Evolutionary conservation across 257 asterid species (phyloP).

Genomic region (Fraxinus quadrangulata): DNA sequence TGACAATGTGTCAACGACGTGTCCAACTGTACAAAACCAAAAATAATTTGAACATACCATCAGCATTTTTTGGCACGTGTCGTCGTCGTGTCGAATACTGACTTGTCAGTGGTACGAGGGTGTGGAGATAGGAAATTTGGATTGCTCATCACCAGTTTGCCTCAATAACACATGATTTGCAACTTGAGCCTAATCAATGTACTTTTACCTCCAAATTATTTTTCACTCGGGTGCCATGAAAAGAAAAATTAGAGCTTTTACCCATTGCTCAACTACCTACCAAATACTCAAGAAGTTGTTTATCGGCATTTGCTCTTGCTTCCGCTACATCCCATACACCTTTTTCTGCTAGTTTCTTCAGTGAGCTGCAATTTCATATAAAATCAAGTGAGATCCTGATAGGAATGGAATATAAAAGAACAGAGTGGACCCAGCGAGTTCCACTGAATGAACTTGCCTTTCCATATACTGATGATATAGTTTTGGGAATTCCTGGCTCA

Average conservation of each 20-base stretch:
- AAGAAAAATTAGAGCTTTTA: slow-evolving; percentile 3
- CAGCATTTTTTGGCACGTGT: too few relatives aligned
- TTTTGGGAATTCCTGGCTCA: slow-evolving; percentile 79
- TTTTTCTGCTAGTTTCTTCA: slow-evolving; percentile 90
- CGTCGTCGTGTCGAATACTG: too few relatives aligned
- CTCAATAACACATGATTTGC: not conserved
- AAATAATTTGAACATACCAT: too few relatives aligned
- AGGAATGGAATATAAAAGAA: slow-evolving; percentile 16
- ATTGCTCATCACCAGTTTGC: not conserved
- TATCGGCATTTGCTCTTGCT: slow-evolving; percentile 64
- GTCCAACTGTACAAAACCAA: too few relatives aligned
- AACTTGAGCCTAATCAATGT: not conserved
- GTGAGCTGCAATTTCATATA: slow-evolving; percentile 53
- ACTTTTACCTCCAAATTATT: not conserved
- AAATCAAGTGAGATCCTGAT: slow-evolving; percentile 1
- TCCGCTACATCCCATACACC: slow-evolving; percentile 98
- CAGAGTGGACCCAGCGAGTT: slow-evolving; percentile 18
- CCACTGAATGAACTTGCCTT: slow-evolving; percentile 51
- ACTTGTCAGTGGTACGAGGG: too few relatives aligned
- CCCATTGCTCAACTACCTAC: slow-evolving; percentile 43
- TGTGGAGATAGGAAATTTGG: not conserved
- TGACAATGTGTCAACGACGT: too few relatives aligned
- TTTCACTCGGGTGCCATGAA: not conserved
- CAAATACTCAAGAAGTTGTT: slow-evolving; percentile 76
- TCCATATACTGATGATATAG: slow-evolving; percentile 75